Percentiles rank a stretch among this genome's conserved stretches.
Evolutionary conservation across 73 alveolate genomes (phyloP).

Genomic region (Paramecium sexaurelia): DNA sequence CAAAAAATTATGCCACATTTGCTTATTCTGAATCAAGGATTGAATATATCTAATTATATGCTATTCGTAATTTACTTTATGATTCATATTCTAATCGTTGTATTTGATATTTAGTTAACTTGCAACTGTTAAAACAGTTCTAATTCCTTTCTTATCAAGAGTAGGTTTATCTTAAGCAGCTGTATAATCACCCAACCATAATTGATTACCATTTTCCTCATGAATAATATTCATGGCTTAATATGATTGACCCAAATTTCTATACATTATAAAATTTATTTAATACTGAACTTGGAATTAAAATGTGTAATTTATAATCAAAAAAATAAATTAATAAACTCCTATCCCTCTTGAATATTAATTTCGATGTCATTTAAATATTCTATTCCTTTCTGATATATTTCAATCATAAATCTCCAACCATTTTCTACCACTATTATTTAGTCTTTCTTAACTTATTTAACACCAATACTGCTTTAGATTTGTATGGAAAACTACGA

Average conservation of each 20-base stretch:
- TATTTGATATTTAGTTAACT: slow-evolving; percentile 6
- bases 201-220: slow-evolving; percentile 47
- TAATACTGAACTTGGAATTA: background rate
- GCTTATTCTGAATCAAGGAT: slow-evolving; percentile 49
- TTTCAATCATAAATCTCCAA: too few relatives aligned
- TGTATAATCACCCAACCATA: slow-evolving; percentile 70
- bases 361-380: too few relatives aligned
- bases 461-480: background rate
- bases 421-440: too few relatives aligned
- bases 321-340: too few relatives aligned
- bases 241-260: background rate
- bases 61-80: background rate
- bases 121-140: slow-evolving; percentile 63
- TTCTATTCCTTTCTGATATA: too few relatives aligned
- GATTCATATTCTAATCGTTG: background rate
- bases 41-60: background rate
- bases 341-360: too few relatives aligned
- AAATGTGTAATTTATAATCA: background rate
- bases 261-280: slow-evolving; percentile 25
- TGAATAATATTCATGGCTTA: slow-evolving; percentile 38
- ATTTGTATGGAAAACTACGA: background rate
- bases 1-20: slow-evolving; percentile 35
- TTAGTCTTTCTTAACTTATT: too few relatives aligned
- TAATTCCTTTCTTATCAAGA: slow-evolving; percentile 37
- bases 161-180: slow-evolving; percentile 64